Conservation (phyloP, 2,329 filamentous ascomycete species). For the Alternaria gansuensis region DNA sequence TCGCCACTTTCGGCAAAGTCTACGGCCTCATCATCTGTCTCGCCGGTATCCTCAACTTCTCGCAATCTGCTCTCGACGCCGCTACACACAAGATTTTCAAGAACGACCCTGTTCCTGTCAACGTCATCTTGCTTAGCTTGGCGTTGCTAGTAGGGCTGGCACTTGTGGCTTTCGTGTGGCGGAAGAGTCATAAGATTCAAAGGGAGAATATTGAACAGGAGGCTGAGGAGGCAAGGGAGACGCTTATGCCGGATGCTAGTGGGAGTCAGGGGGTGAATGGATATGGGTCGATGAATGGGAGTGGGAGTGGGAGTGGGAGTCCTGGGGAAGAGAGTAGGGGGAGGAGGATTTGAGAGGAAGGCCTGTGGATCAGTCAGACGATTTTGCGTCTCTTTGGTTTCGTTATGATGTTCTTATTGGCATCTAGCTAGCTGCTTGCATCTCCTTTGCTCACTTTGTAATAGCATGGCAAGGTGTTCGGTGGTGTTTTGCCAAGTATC, state of each 20-base stretch:
- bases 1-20: slow-evolving; percentile 90
- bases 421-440: background rate
- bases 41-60: slow-evolving; percentile 83
- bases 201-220: slow-evolving; percentile 50
- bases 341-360: slow-evolving; percentile 22
- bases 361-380: background rate
- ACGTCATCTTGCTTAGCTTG: slow-evolving; percentile 69
- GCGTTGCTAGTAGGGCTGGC: slow-evolving; percentile 71
- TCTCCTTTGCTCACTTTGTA: background rate
- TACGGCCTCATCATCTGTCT: slow-evolving; percentile 90
- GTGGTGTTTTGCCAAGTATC: background rate
- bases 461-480: slow-evolving; percentile 25
- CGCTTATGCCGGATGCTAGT: slow-evolving; percentile 48
- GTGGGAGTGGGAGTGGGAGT: slow-evolving; percentile 23
- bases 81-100: slow-evolving; percentile 76
- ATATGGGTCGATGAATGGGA: slow-evolving; percentile 35
- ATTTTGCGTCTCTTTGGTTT: background rate
- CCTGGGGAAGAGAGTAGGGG: slow-evolving; percentile 33
- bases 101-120: slow-evolving; percentile 79
- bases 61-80: slow-evolving; percentile 80
- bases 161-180: slow-evolving; percentile 73
- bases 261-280: slow-evolving; percentile 25
- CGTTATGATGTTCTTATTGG: background rate
- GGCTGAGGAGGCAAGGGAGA: slow-evolving; percentile 48
- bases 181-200: slow-evolving; percentile 57